These are phyloP conservation scores for Coccomyxa sp. DNA, from an alignment of 139 green algal species.

Conservation along the genomic window DNA sequence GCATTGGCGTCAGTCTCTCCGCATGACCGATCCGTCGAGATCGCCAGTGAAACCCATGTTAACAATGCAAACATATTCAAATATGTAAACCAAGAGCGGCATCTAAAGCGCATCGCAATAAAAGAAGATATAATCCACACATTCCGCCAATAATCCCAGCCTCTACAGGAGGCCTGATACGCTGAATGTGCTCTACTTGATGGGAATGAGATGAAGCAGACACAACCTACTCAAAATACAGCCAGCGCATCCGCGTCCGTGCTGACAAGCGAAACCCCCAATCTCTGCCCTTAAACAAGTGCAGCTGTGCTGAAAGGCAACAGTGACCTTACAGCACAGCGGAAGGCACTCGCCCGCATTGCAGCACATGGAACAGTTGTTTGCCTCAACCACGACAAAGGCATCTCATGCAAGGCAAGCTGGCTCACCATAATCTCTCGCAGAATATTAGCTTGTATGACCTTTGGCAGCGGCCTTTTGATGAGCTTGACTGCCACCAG, in stretches of 20 bases:
- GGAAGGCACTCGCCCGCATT: neutral
- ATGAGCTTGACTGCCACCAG: constrained; percentile 71
- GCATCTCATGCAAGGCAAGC: neutral
- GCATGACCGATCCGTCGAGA: neutral
- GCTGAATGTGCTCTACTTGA: no score
- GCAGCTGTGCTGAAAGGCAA: no score
- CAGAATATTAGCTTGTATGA: constrained; percentile 50
- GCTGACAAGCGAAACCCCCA: no score
- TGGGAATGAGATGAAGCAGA: no score
- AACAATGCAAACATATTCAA: neutral
- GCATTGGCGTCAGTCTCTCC: constrained; percentile 5
- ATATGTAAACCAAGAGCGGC: no score
- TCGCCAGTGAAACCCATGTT: neutral
- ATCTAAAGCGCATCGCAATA: no score
- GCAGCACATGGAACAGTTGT: neutral
- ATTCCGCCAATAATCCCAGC: no score
- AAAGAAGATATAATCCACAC: no score
- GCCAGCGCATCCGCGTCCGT: no score
- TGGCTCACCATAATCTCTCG: constrained; percentile 46
- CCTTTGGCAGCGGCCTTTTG: constrained; percentile 57
- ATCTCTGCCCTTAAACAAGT: no score
- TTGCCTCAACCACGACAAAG: neutral
- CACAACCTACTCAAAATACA: no score
- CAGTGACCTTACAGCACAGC: neutral
- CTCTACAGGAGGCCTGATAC: no score